Base-by-base conservation (phyloP, 305 asterid genomes). In the Solanum hybrid region DNA sequence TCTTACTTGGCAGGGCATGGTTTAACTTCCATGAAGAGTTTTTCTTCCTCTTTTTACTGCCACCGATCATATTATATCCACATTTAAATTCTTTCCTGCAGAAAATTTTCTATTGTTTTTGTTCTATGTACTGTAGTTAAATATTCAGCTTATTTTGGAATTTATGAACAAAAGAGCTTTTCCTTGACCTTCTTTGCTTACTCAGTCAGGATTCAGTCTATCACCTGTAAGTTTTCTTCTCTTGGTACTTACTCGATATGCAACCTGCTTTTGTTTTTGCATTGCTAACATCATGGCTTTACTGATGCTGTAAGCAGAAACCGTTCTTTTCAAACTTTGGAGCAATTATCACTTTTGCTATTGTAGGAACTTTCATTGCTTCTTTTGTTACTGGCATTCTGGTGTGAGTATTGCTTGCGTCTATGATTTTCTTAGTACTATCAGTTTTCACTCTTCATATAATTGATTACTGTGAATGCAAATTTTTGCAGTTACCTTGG, bases 11-110 rank as follows among this genome's bases (percentile, higher is more conserved):
- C 93, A 97, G 99, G 98, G 90, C 98, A 39, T 97, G 99, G 99
- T 97, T 97, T 92, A 97, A 97, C 95, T 97, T 97, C 93, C 99
- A 97, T 89, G 99, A 97, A 93, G 99, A 97, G 93, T 97, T 97
- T 90, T 97, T 97, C 96, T 95, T 97, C 94, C 91, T 97, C 94
- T 97, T 97, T 93, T 90, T 97, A 94, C 91, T 97, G 94, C 99
- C 99, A 37, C 99, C 99, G 29, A 97, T 97, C 90, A 97, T 97
- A 95, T 97, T 97, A 97, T 97, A 97, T 97, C 99, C 99, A 94
- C 94, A 39, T 84, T 80, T 80, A 64, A 28, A 71, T 89, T 90
- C 57, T 80, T 83, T 81, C 64, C 57, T 20, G 26, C n/a, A 14
- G 46, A 87, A 86, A 33, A 39, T 16, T 34, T 71, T 37, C 29